Evolutionary conservation across 257 asterid species (phyloP).

Genomic region (Nicotiana paniculata): DNA sequence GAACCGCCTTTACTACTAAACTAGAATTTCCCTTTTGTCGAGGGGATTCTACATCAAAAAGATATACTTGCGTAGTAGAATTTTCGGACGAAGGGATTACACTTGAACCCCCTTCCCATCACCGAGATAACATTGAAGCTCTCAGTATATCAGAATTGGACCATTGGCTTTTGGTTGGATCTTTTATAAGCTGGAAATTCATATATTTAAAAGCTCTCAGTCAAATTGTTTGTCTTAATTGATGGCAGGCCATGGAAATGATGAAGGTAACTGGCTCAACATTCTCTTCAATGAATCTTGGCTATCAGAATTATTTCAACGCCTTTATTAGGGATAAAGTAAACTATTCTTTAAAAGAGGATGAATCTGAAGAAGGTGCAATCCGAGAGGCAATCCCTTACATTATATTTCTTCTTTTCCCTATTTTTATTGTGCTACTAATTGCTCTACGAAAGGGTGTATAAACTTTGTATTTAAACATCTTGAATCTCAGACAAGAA

Average conservation of each 20-base stretch:
- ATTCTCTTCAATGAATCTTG: conserved; percentile 27
- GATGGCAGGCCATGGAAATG: conserved; percentile 87
- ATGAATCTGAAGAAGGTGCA: conserved; percentile 41
- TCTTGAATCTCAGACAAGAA: background rate
- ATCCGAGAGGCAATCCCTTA: conserved; percentile 49
- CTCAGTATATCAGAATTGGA: background rate
- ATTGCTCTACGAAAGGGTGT: conserved; percentile 29
- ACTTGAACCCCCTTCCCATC: background rate
- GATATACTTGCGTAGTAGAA: background rate
- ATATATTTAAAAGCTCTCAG: too few relatives aligned
- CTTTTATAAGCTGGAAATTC: background rate
- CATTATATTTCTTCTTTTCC: conserved; percentile 54
- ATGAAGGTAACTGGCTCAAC: conserved; percentile 52
- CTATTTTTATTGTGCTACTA: conserved; percentile 52
- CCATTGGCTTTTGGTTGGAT: background rate
- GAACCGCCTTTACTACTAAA: background rate
- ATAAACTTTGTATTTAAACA: background rate
- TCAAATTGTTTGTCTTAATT: background rate
- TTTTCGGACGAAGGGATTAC: background rate
- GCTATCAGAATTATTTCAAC: conserved; percentile 66
- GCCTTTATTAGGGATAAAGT: conserved; percentile 59
- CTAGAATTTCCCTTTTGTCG: background rate
- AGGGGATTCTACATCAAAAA: background rate
- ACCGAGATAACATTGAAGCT: background rate
- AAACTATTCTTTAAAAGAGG: conserved; percentile 33